Evolutionary conservation across 257 asterid genomes (phyloP).

Genomic region (Fraxinus cuspidata): DNA sequence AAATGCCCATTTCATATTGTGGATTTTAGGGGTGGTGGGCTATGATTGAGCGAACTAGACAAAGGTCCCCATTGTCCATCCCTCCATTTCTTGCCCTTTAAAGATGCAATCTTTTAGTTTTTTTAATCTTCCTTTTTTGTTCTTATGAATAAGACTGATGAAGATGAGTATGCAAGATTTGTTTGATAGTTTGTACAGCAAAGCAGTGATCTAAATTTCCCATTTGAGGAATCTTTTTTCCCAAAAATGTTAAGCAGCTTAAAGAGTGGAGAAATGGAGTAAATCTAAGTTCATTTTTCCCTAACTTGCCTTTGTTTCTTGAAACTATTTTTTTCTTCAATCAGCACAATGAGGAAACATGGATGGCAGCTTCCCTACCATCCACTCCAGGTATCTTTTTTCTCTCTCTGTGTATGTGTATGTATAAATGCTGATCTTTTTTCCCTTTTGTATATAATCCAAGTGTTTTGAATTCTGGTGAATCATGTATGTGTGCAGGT

Average conservation of each 20-base stretch:
- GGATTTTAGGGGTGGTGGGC: constrained; percentile 50
- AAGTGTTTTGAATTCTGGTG: constrained; percentile 24
- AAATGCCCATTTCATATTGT: constrained; percentile 29
- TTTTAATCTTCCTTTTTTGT: constrained; percentile 9
- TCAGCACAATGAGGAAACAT: constrained; percentile 87
- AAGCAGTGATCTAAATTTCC: constrained; percentile 37
- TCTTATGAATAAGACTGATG: constrained; percentile 14
- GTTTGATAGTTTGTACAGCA: constrained; percentile 37
- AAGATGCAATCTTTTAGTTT: constrained; percentile 14
- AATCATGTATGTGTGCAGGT: constrained; percentile 52
- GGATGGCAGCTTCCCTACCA: constrained; percentile 99
- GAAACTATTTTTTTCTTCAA: constrained; percentile 33
- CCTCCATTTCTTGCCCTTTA: constrained; percentile 21
- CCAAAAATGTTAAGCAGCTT: constrained; percentile 43
- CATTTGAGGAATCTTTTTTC: constrained; percentile 28
- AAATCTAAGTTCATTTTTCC: constrained; percentile 26
- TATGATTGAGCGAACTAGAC: constrained; percentile 52
- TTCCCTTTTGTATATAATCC: background rate
- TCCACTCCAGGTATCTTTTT: constrained; percentile 83
- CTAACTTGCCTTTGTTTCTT: constrained; percentile 28
- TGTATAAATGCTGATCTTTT: background rate
- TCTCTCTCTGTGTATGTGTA: background rate
- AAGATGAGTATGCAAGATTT: constrained; percentile 56
- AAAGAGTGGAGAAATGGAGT: constrained; percentile 28
- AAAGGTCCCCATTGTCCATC: constrained; percentile 44